Evolutionary conservation across 805 yeast species (phyloP), one percentile per base, ranked within the genome.

Genomic region (Ogataea zsoltii): DNA sequence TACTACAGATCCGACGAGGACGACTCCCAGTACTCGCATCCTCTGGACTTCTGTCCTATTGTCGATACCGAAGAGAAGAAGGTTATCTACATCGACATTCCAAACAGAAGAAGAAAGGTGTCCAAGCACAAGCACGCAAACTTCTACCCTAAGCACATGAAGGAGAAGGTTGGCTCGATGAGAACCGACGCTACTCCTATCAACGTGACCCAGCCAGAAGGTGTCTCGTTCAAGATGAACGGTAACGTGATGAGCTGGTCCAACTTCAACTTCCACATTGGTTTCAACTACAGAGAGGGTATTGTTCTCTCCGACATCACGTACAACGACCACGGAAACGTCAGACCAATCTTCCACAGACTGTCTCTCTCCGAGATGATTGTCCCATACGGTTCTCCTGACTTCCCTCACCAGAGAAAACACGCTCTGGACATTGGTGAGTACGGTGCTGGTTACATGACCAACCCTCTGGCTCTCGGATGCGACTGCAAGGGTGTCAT

Each of bases 361-460:
- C 74, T 85, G 58, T 85, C 92, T 2, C 70, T 85, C 49, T 73
- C 85, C 31, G 94, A 85, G 70, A 85, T 86, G 92, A 82, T 86
- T 68, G 94, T 86, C 48, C 94, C 94, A 18, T 86, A 86, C 60
- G 94, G 94, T 44, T 73, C 74, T 50, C 94, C 94, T 47, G 84
- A 79, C 54, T 81, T 75, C 69, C 91, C 90, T 45, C 92, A 85
- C 64, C 90, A 85, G 62, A 76, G 94, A 70, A 86, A 86, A 68
- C 94, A 86, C 59, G 94, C 94, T 35, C 79, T 86, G 67, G 94
- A 86, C 68, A 80, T 86, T 55, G 94, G 94, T 65, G 94, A 86
- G 66, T 85, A 85, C 63, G 94, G 94, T 70, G 92, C 90, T 51
- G 94, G 94, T 61, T 80, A 80, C 71, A 81, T 86, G 82, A 83